These are phyloP conservation scores for Geotrichum siamense DNA, from an alignment of 1,139 yeast genomes.

Conservation along the genomic window DNA sequence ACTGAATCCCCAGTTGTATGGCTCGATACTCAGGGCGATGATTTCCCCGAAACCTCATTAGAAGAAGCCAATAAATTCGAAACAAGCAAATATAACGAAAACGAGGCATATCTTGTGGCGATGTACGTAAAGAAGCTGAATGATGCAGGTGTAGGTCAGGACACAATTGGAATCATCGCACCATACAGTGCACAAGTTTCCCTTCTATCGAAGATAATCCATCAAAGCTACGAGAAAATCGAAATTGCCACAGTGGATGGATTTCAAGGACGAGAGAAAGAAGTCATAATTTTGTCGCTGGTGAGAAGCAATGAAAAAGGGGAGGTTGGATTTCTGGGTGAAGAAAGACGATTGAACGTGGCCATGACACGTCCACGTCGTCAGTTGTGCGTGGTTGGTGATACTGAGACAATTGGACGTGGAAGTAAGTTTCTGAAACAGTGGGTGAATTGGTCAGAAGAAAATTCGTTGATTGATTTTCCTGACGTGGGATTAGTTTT, in stretches of 20 bases:
- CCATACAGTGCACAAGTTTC: conserved; percentile 88
- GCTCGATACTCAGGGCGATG: conserved; percentile 89
- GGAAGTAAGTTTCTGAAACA: conserved; percentile 37
- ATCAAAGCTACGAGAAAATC: conserved; percentile 46
- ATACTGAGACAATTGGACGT: conserved; percentile 51
- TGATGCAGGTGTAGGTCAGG: conserved; percentile 43
- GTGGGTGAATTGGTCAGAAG: conserved; percentile 72
- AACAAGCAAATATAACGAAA: conserved; percentile 55
- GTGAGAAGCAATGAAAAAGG: conserved; percentile 64
- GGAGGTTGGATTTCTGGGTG: conserved; percentile 71
- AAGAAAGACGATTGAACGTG: conserved; percentile 63
- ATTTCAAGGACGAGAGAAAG: conserved; percentile 89
- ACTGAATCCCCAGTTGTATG: conserved; percentile 52
- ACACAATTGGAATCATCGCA: conserved; percentile 71
- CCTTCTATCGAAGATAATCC: conserved; percentile 42
- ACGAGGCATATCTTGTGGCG: conserved; percentile 57
- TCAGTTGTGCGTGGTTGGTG: conserved; percentile 81
- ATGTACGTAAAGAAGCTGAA: conserved; percentile 50
- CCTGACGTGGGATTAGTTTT: conserved; percentile 41
- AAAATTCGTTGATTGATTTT: conserved; percentile 60
- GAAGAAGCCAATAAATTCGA: conserved; percentile 27
- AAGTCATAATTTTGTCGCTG: conserved; percentile 68
- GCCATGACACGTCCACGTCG: conserved; percentile 88
- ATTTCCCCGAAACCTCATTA: conserved; percentile 50
- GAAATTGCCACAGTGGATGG: conserved; percentile 89